Evolutionary conservation across 2,329 filamentous ascomycete genomes (phyloP).

Genomic region (Alternaria alternata): DNA sequence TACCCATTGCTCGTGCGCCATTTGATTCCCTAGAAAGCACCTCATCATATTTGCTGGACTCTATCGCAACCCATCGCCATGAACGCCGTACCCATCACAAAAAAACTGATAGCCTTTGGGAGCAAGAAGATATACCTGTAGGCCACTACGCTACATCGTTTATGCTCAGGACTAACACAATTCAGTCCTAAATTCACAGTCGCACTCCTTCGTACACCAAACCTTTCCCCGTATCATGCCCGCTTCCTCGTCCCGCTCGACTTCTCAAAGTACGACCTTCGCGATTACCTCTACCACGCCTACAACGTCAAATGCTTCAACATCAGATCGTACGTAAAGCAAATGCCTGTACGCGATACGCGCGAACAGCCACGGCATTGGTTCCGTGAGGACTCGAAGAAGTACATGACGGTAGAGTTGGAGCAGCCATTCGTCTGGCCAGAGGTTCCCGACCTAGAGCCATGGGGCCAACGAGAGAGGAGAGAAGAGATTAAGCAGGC

Average conservation of each 20-base stretch:
- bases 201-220: constrained; percentile 76
- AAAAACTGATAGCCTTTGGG: constrained; percentile 49
- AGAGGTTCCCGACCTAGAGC: constrained; percentile 64
- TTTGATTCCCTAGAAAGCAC: neutral
- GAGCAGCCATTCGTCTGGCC: constrained; percentile 90
- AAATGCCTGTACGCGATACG: constrained; percentile 68
- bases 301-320: constrained; percentile 75
- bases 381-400: constrained; percentile 76
- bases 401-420: constrained; percentile 96
- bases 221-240: constrained; percentile 79
- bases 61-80: constrained; percentile 19
- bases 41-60: neutral
- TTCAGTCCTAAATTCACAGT: constrained; percentile 81
- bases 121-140: constrained; percentile 60
- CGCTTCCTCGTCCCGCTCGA: constrained; percentile 89
- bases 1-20: neutral
- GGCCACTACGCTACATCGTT: constrained; percentile 16
- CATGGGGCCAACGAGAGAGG: constrained; percentile 55
- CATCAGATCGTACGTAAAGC: constrained; percentile 82
- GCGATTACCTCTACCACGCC: constrained; percentile 89
- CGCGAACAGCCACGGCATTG: constrained; percentile 61
- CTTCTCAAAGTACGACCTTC: constrained; percentile 95
- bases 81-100: constrained; percentile 42
- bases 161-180: constrained; percentile 14
- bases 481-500: constrained; percentile 41